These are phyloP conservation scores for Ceratocystis alfenasii DNA, from an alignment of 2,329 filamentous ascomycete species.

Conservation along the genomic window DNA sequence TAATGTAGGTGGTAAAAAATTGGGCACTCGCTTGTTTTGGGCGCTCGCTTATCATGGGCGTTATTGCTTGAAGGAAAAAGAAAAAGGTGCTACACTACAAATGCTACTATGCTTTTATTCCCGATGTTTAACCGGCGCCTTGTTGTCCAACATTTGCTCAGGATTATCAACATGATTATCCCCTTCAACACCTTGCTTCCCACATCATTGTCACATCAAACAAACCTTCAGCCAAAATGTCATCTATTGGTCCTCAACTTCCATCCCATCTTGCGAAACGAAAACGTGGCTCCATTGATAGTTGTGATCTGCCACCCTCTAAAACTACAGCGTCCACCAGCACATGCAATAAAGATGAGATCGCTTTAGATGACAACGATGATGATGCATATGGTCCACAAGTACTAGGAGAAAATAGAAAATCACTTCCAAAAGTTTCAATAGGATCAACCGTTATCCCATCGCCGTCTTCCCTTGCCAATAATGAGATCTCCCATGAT, in stretches of 20 bases:
- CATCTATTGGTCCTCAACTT: constrained; percentile 57
- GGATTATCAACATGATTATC: neutral
- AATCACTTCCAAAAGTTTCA: too few relatives aligned
- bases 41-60: too few relatives aligned
- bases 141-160: neutral
- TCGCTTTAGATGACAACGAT: constrained; percentile 29
- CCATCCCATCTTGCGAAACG: constrained; percentile 56
- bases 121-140: constrained; percentile 3
- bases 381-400: neutral
- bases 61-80: neutral
- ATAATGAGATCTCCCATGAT: neutral
- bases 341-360: constrained; percentile 30
- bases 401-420: neutral
- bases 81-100: neutral
- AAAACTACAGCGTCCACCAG: constrained; percentile 32
- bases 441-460: neutral
- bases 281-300: constrained; percentile 42
- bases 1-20: too few relatives aligned
- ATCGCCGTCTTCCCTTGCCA: neutral
- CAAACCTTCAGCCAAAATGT: constrained; percentile 37
- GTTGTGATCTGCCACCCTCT: constrained; percentile 31
- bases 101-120: neutral
- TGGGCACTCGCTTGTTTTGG: too few relatives aligned
- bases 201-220: neutral
- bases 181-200: too few relatives aligned